Evolutionary conservation across 2,329 filamentous ascomycete species (phyloP).

Genomic region (Diaporthe sp.): DNA sequence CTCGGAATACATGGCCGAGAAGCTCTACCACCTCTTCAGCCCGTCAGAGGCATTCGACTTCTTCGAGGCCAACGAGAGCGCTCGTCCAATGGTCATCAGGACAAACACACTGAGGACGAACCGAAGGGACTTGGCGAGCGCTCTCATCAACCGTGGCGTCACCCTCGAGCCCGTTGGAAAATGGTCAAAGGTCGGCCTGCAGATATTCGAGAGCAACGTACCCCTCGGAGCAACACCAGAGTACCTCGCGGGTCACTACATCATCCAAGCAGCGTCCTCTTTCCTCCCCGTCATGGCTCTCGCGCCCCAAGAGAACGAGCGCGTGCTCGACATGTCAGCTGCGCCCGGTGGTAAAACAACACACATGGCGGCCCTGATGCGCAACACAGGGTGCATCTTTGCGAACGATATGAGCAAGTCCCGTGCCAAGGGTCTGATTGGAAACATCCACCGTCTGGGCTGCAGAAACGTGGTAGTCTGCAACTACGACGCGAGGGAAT

Average conservation of each 20-base stretch:
- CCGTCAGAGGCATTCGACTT: constrained; percentile 96
- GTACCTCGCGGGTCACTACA: constrained; percentile 97
- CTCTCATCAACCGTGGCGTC: constrained; percentile 95
- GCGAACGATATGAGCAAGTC: constrained; percentile 97
- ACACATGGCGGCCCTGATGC: constrained; percentile 96
- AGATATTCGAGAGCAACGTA: constrained; percentile 90
- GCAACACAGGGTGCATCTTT: constrained; percentile 95
- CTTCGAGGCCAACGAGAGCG: constrained; percentile 98
- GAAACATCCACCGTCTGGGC: constrained; percentile 95
- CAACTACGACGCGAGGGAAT: constrained; percentile 94
- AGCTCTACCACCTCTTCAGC: constrained; percentile 92
- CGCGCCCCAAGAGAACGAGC: constrained; percentile 92
- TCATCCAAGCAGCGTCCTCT: constrained; percentile 94
- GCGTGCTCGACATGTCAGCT: constrained; percentile 93
- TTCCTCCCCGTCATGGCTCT: constrained; percentile 99
- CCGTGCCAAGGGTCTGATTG: constrained; percentile 96
- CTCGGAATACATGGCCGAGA: constrained; percentile 93
- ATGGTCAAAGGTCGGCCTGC: constrained; percentile 97
- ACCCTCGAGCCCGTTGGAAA: constrained; percentile 97
- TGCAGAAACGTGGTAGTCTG: constrained; percentile 95
- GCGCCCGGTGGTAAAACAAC: constrained; percentile 97
- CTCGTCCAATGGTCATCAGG: constrained; percentile 93
- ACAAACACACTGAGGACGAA: constrained; percentile 92
- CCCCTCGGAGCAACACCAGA: constrained; percentile 96
- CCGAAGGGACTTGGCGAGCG: constrained; percentile 86